phyloP scores from a whole-genome alignment of 495 filamentous ascomycete genomes.

The Penicillium alfredii region DNA sequence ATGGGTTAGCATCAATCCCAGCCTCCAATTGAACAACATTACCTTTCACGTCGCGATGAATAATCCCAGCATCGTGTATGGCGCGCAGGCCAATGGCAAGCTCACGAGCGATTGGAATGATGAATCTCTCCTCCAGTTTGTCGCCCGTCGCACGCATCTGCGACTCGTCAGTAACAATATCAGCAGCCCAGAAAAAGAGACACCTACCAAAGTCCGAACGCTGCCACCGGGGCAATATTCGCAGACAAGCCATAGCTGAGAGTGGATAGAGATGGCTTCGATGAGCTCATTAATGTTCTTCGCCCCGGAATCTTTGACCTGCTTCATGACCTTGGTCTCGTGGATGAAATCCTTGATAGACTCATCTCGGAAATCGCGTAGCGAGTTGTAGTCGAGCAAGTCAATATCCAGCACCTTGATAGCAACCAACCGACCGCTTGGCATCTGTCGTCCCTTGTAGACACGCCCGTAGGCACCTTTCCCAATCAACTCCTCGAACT shows the following conservation, averaged over 20 bases:
- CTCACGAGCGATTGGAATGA: constrained; percentile 83
- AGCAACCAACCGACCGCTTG: constrained; percentile 65
- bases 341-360: constrained; percentile 81
- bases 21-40: constrained; percentile 3
- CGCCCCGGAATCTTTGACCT: constrained; percentile 75
- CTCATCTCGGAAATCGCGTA: constrained; percentile 66
- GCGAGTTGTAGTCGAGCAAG: constrained; percentile 62
- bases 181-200: background rate
- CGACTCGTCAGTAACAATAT: background rate
- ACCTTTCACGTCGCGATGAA: constrained; percentile 96
- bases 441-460: constrained; percentile 66
- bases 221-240: constrained; percentile 95
- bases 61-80: constrained; percentile 86
- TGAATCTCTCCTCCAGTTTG: constrained; percentile 76
- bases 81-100: constrained; percentile 76
- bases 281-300: constrained; percentile 88
- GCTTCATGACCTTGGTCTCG: constrained; percentile 80
- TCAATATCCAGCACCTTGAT: constrained; percentile 98
- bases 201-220: constrained; percentile 74
- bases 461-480: constrained; percentile 95
- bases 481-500: constrained; percentile 83
- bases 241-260: constrained; percentile 90
- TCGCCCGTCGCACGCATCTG: constrained; percentile 60
- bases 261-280: constrained; percentile 78
- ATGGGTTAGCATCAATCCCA: constrained; percentile 6